phyloP scores from a whole-genome alignment of 352 stramenopile genomes.

The Globisporangium yorkense region DNA sequence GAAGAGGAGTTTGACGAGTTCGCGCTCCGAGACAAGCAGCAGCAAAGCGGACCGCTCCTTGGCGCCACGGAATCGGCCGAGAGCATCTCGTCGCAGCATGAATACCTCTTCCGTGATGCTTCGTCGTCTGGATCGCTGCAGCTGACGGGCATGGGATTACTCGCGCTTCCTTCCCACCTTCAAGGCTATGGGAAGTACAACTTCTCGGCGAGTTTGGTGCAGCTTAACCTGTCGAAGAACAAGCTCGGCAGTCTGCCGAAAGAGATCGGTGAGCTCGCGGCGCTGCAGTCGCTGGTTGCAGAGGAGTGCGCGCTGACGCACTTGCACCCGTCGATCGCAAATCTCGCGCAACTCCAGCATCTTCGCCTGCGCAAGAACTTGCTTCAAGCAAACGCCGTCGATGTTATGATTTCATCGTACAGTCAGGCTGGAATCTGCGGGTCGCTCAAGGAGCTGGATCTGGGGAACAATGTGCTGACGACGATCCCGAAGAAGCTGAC shows the following conservation, averaged over 20 bases:
- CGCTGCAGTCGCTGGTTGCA: constrained; percentile 57
- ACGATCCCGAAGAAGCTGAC: constrained; percentile 37
- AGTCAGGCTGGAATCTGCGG: constrained; percentile 23
- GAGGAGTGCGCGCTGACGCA: constrained; percentile 60
- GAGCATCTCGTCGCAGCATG: constrained; percentile 21
- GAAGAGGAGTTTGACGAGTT: constrained; percentile 78
- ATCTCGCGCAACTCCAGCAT: constrained; percentile 47
- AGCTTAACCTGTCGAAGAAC: constrained; percentile 73
- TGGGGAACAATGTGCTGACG: constrained; percentile 62
- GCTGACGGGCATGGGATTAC: constrained; percentile 48
- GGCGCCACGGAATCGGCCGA: constrained; percentile 9
- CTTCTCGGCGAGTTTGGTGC: constrained; percentile 43
- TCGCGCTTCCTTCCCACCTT: constrained; percentile 35
- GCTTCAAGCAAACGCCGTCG: constrained; percentile 46
- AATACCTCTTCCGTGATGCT: constrained; percentile 68
- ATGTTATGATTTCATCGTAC: constrained; percentile 29
- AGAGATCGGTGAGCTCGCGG: constrained; percentile 42
- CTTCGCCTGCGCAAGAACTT: constrained; percentile 71
- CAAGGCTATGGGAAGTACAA: constrained; percentile 36
- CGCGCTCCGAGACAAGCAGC: constrained; percentile 31
- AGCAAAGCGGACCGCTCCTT: constrained; percentile 13
- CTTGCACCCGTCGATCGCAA: constrained; percentile 43
- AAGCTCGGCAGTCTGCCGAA: constrained; percentile 35
- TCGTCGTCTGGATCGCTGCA: constrained; percentile 47
- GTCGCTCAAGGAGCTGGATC: constrained; percentile 63